Conservation (phyloP, 371 early-diverging fungal genomes). For the Gilbertella persicaria region DNA sequence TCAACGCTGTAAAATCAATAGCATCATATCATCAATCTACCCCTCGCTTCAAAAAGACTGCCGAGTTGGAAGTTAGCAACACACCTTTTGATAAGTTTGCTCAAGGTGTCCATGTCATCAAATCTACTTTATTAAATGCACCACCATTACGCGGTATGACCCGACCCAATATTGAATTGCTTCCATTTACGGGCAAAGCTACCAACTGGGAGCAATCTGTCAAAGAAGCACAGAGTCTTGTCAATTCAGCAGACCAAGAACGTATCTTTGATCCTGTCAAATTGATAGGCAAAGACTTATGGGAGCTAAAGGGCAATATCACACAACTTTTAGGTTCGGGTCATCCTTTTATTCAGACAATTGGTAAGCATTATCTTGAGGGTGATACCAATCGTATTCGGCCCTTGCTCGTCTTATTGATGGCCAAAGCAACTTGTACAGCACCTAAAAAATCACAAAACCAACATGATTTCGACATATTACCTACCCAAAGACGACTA, state of each 20-base stretch:
- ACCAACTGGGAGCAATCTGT: slow-evolving; percentile 55
- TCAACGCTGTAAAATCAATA: background rate
- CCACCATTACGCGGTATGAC: slow-evolving; percentile 29
- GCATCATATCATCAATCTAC: slow-evolving; percentile 67
- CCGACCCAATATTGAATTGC: slow-evolving; percentile 26
- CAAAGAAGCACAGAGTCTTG: slow-evolving; percentile 52
- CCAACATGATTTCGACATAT: slow-evolving; percentile 55
- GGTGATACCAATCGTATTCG: slow-evolving; percentile 91
- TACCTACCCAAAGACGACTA: slow-evolving; percentile 89
- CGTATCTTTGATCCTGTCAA: slow-evolving; percentile 59
- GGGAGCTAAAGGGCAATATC: slow-evolving; percentile 85
- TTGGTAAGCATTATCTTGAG: slow-evolving; percentile 87
- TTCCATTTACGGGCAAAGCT: slow-evolving; percentile 43
- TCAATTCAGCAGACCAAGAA: slow-evolving; percentile 40
- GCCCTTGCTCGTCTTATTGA: slow-evolving; percentile 87
- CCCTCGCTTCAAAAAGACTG: slow-evolving; percentile 53
- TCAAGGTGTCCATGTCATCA: slow-evolving; percentile 34
- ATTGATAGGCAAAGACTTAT: slow-evolving; percentile 78
- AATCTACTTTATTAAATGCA: slow-evolving; percentile 31
- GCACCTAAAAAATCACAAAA: slow-evolving; percentile 28
- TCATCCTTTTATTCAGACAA: slow-evolving; percentile 87
- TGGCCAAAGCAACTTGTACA: slow-evolving; percentile 77
- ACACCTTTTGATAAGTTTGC: slow-evolving; percentile 39
- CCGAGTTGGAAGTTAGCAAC: slow-evolving; percentile 10
- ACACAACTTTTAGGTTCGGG: slow-evolving; percentile 77